These are phyloP conservation scores for Aspergillus ustus DNA, from an alignment of 2,329 filamentous ascomycete genomes.

Conservation along the genomic window DNA sequence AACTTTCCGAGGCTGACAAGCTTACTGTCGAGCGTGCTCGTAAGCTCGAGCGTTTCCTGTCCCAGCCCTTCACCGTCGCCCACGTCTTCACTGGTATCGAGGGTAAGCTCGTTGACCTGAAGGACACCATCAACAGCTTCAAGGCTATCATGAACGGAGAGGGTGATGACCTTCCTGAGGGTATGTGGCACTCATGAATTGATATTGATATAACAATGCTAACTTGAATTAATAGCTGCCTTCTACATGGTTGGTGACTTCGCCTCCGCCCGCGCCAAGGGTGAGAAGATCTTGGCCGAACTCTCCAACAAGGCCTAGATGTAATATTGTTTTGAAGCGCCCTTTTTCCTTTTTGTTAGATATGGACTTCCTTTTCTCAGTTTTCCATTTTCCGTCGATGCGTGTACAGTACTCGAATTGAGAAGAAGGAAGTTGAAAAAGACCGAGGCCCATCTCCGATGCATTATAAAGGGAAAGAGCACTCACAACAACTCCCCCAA, in stretches of 20 bases:
- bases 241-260: conserved; percentile 99
- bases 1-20: conserved; percentile 98
- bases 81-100: conserved; percentile 79
- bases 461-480: conserved; percentile 25
- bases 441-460: conserved; percentile 22
- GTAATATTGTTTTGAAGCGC: conserved; percentile 49
- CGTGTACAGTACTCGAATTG: conserved; percentile 48
- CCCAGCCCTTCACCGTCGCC: conserved; percentile 94
- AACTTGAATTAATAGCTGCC: conserved; percentile 54
- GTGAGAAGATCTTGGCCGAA: conserved; percentile 99
- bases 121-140: conserved; percentile 97
- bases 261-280: conserved; percentile 89
- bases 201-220: conserved; percentile 7
- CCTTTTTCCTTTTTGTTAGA: conserved; percentile 38
- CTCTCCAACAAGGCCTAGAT: conserved; percentile 67
- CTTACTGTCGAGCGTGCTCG: conserved; percentile 99
- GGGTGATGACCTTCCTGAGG: conserved; percentile 93
- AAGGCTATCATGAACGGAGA: conserved; percentile 95
- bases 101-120: conserved; percentile 95
- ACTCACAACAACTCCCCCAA: conserved; percentile 19
- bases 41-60: conserved; percentile 99
- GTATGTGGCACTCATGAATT: conserved; percentile 53
- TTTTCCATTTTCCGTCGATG: conserved; percentile 43
- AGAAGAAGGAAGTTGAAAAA: conserved; percentile 38
- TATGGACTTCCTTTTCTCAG: conserved; percentile 38